Conservation (phyloP, 768 basidiomycete species). For the Suillus hirtellus region DNA sequence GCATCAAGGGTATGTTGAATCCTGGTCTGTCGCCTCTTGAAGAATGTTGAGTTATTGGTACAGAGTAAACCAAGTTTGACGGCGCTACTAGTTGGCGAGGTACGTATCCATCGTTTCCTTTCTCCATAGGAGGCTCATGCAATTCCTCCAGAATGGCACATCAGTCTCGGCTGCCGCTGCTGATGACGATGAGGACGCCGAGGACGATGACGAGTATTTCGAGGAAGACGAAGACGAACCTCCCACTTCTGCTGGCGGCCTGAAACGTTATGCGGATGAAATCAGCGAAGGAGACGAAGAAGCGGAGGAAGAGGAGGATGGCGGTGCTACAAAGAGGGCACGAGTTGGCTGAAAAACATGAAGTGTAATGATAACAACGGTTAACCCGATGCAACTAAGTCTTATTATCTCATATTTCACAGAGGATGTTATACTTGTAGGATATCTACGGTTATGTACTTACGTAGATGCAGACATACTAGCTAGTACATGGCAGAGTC, state of each 20-base stretch:
- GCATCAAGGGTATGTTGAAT: constrained; percentile 16
- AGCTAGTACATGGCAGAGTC: too few relatives aligned
- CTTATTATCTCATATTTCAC: constrained; percentile 5
- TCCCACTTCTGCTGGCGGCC: constrained; percentile 15
- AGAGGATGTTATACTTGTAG: neutral
- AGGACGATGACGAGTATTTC: constrained; percentile 23
- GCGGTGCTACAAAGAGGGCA: constrained; percentile 22
- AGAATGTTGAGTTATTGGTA: constrained; percentile 1
- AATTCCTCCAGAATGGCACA: constrained; percentile 17
- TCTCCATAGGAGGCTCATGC: neutral
- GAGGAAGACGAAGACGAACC: constrained; percentile 19
- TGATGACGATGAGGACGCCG: constrained; percentile 18
- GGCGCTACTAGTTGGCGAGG: constrained; percentile 24
- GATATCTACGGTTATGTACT: neutral
- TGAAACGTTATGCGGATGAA: constrained; percentile 29
- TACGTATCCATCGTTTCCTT: constrained; percentile 7
- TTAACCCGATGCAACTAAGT: neutral
- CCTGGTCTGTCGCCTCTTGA: neutral
- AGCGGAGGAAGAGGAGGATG: constrained; percentile 20
- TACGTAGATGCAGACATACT: neutral
- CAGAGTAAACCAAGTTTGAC: constrained; percentile 23
- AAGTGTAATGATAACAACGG: neutral
- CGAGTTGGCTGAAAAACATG: constrained; percentile 19
- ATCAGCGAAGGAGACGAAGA: constrained; percentile 15
- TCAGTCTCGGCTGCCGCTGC: neutral